phyloP scores from a whole-genome alignment of 116 monocot species.

The Phalaenopsis hybrid region DNA sequence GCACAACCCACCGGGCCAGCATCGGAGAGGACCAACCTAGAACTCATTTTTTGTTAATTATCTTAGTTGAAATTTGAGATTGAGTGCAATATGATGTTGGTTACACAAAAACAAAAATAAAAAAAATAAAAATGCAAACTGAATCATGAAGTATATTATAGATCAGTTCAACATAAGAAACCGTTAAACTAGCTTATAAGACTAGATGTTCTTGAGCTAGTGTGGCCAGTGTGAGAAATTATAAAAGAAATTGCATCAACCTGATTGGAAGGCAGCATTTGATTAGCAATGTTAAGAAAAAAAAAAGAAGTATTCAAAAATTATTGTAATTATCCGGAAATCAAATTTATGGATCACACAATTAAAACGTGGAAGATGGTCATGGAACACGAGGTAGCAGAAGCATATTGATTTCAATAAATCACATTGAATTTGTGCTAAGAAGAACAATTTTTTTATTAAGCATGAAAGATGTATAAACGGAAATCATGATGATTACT shows the following conservation, averaged over 20 bases:
- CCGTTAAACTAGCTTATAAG: background rate
- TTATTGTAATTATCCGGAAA: background rate
- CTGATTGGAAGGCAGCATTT: background rate
- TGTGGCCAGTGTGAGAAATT: background rate
- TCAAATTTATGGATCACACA: background rate
- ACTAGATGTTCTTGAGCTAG: background rate
- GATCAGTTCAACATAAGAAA: background rate
- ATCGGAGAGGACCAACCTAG: conserved; percentile 79
- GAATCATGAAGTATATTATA: background rate
- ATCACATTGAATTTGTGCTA: background rate
- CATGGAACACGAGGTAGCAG: background rate
- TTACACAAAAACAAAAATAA: background rate
- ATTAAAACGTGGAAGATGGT: background rate
- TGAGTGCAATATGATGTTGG: too few species aligned
- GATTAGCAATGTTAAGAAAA: background rate
- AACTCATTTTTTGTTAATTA: background rate
- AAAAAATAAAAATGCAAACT: background rate
- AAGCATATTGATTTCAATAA: background rate
- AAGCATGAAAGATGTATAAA: background rate
- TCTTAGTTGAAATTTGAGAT: background rate
- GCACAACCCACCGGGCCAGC: conserved; percentile 94
- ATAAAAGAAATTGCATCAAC: background rate
- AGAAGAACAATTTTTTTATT: background rate
- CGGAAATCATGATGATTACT: background rate
- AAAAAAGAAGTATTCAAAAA: background rate